These are phyloP conservation scores for Pseudonitzschia multistriata DNA, from an alignment of 108 stramenopile species.

Conservation along the genomic window DNA sequence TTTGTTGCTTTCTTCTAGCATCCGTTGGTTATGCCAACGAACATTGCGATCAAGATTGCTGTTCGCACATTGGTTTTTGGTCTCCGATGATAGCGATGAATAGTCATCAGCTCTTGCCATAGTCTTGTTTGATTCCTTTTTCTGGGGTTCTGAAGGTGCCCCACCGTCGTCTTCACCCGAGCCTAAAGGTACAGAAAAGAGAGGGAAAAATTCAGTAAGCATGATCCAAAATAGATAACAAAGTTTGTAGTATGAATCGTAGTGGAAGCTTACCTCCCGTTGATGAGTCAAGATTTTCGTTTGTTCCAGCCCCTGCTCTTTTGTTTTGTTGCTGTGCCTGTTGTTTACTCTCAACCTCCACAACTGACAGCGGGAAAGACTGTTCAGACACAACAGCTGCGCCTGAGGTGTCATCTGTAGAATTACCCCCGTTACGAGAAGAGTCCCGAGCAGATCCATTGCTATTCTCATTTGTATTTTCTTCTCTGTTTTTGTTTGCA, in stretches of 20 bases:
- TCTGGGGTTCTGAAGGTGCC: conserved; percentile 12
- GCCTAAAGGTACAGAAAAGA: background rate
- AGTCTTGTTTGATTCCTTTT: conserved; percentile 25
- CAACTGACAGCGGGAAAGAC: conserved; percentile 49
- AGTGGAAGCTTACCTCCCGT: conserved; percentile 13
- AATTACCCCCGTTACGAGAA: conserved; percentile 13
- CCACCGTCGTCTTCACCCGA: conserved; percentile 21
- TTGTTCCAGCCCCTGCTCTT: background rate
- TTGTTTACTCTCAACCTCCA: conserved; percentile 47
- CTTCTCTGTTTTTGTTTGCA: conserved; percentile 17
- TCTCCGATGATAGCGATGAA: conserved; percentile 52
- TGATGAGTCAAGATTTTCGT: conserved; percentile 26
- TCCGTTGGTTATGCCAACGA: conserved; percentile 58
- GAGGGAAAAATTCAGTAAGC: background rate
- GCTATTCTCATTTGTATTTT: conserved; percentile 14
- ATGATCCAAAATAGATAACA: background rate
- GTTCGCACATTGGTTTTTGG: conserved; percentile 53
- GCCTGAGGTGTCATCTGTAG: conserved; percentile 29
- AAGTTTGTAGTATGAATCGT: background rate
- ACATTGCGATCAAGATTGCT: conserved; percentile 59
- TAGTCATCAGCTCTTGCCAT: conserved; percentile 37
- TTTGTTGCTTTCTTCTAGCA: conserved; percentile 46
- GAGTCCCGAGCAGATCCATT: conserved; percentile 18
- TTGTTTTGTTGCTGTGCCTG: conserved; percentile 4
- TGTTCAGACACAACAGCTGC: conserved; percentile 49